Base-by-base conservation (phyloP, 768 basidiomycete species). In the Psilocybe cyanescens region DNA sequence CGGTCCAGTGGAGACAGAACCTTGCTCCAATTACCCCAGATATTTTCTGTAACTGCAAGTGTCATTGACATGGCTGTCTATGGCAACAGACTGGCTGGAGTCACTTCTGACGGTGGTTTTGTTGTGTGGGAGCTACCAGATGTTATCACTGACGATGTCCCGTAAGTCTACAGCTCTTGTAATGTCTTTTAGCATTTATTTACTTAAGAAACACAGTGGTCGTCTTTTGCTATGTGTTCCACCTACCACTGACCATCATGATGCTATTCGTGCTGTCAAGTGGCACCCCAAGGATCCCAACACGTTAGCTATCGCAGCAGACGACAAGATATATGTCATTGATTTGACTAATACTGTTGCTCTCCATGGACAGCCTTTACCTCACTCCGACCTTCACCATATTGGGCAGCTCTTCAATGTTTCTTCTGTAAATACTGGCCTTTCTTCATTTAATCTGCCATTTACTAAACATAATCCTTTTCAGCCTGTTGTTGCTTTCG, bases 71-170 rank as follows among this genome's bases (percentile, higher is more conserved):
- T 95, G 92, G 91, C 92, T 9, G 92, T 94, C 6, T 89, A 83
- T 67, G 88, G 86, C 24, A 92, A 93, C 72, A 80, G 92, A 49
- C 84, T 95, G 31, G 92, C 92, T 2, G 94, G 92, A 5, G 88
- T 94, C 9, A 94, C 93, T 0, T 91, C 90, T 2, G 93, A 95
- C 67, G 93, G 93, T 61, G 93, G 93, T 44, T 92, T 94, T 65
- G 90, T 94, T 33, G 89, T 94, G 5, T 94, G 93, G 93, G 90
- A 94, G 70, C 71, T 94, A 28, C 93, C 93, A 31, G 88, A 90
- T 55, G 72, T 88, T 56, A 92, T 95, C 70, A 92, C 87, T 11
- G 93, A 95, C 68, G 92, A 95, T 74, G 91, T 90, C 33, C 89
- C 90, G 91, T 93, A 76, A 71, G 91, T 85, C 57, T 17, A 49